Evolutionary conservation across 345 rosid genomes (phyloP).

Genomic region (Dipteronia dyeriana): DNA sequence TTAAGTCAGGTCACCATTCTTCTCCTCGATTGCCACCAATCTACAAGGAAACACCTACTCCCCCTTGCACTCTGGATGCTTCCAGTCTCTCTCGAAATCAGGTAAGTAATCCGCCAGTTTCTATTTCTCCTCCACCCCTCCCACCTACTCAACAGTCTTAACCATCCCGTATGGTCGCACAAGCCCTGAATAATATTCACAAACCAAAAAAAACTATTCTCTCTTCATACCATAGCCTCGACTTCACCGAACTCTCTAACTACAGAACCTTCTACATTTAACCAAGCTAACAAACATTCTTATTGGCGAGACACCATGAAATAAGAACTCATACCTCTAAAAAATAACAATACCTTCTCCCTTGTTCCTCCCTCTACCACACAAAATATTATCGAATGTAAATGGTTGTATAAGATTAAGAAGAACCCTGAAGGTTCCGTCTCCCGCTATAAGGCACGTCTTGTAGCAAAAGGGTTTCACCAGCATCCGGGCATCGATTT

Average conservation of each 20-base stretch:
- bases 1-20: too few relatives aligned
- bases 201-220: too few relatives aligned
- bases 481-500: too few relatives aligned
- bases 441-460: not conserved
- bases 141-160: not conserved
- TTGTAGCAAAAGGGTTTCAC: not conserved
- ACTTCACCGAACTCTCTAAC: too few relatives aligned
- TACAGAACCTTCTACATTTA: not conserved
- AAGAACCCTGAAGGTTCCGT: not conserved
- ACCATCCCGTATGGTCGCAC: not conserved
- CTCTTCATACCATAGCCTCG: too few relatives aligned
- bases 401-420: not conserved
- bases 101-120: too few relatives aligned
- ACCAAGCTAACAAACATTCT: not conserved
- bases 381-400: not conserved
- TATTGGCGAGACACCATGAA: not conserved
- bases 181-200: too few relatives aligned
- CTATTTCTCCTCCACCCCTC: too few relatives aligned
- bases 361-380: not conserved
- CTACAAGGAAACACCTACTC: too few relatives aligned
- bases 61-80: too few relatives aligned
- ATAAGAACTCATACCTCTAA: not conserved
- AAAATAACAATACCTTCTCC: not conserved
- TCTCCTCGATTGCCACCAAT: too few relatives aligned
- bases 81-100: too few relatives aligned